Percentiles rank a stretch among this genome's conserved stretches.
Evolutionary conservation across 1,139 yeast genomes (phyloP).

Genomic region (Scheffersomyces segobiensis): DNA sequence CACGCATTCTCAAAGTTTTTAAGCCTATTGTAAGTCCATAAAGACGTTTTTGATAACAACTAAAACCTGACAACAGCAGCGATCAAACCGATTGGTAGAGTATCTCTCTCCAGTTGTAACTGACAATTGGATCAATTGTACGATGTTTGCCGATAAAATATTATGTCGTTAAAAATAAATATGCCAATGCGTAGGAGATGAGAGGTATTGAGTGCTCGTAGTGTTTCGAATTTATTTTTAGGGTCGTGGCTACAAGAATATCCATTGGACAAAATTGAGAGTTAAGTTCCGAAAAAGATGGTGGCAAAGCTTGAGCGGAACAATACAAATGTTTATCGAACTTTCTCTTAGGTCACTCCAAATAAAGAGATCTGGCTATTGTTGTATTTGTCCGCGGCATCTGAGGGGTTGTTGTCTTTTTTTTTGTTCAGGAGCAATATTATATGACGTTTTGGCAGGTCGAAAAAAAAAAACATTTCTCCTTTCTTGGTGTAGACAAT

Average conservation of each 20-base stretch:
- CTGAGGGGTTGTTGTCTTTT: not conserved
- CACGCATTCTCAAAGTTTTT: not conserved
- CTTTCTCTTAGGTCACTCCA: not conserved
- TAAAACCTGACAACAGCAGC: not conserved
- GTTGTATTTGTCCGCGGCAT: not conserved
- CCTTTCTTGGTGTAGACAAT: not conserved
- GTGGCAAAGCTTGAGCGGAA: not conserved
- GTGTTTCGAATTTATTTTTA: not conserved
- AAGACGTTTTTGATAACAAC: not conserved
- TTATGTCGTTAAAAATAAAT: too few species aligned
- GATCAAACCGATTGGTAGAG: not conserved
- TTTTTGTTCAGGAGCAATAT: not conserved
- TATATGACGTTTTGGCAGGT: not conserved
- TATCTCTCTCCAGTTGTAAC: not conserved
- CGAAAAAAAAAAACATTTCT: not conserved
- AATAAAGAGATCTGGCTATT: not conserved
- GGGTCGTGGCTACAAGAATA: not conserved
- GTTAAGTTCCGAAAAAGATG: not conserved
- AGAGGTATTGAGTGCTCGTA: not conserved
- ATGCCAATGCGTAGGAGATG: not conserved
- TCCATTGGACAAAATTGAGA: not conserved
- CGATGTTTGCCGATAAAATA: not conserved
- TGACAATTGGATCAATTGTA: not conserved
- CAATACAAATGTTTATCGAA: not conserved
- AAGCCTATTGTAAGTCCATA: not conserved